Conservation (phyloP, 1,284 basidiomycete species). For the Sphaerobolus stellatus region DNA sequence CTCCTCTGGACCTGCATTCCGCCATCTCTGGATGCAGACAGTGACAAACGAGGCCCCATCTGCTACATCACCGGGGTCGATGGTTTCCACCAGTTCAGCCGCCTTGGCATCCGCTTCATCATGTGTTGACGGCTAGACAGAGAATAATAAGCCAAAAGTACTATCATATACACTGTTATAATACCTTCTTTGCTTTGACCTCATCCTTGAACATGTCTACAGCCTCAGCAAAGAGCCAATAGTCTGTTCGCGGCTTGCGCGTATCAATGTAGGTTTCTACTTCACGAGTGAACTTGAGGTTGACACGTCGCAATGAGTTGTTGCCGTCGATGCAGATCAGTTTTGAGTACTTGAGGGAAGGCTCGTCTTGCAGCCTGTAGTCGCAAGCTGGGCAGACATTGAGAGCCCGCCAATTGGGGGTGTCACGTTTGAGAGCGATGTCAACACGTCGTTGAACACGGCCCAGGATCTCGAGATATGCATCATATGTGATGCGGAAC, state of each 20-base stretch:
- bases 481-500: too few relatives aligned
- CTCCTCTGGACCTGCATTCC: conserved; percentile 29
- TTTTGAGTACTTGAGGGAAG: conserved; percentile 16
- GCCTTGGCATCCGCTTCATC: background rate
- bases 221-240: conserved; percentile 22
- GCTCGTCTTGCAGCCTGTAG: conserved; percentile 25
- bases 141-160: background rate
- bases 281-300: conserved; percentile 16
- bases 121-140: background rate
- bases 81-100: background rate
- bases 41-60: background rate
- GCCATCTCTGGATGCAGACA: conserved; percentile 34
- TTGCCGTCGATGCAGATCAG: conserved; percentile 35
- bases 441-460: conserved; percentile 7
- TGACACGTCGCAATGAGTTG: conserved; percentile 33
- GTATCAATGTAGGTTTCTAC: conserved; percentile 12
- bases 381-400: conserved; percentile 26
- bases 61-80: conserved; percentile 3
- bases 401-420: conserved; percentile 11
- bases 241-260: conserved; percentile 16
- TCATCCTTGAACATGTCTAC: conserved; percentile 35
- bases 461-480: conserved; percentile 15
- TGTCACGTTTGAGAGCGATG: conserved; percentile 3
- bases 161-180: background rate
- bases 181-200: conserved; percentile 18